A percentile compares a stretch with the other conserved stretches of the same genome.
Conservation (phyloP, 1,284 basidiomycete species). For the Naganishia sp. region DNA sequence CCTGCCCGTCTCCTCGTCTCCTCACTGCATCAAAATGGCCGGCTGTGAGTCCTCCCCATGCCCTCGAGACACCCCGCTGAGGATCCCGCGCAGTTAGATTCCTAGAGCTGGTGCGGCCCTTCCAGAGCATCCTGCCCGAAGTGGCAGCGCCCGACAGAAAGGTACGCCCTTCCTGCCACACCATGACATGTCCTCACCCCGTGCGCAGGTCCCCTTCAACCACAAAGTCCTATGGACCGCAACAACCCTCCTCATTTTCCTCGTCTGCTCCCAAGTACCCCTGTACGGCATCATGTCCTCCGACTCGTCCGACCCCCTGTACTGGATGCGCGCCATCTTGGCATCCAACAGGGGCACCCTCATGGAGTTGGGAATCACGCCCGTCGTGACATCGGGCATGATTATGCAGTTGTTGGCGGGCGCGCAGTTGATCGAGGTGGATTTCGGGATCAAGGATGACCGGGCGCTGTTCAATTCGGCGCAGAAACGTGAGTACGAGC, state of each 20-base stretch:
- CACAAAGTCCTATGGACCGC: slow-evolving; percentile 97
- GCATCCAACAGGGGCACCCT: slow-evolving; percentile 97
- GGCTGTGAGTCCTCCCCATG: slow-evolving; percentile 11
- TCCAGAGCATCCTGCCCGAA: slow-evolving; percentile 89
- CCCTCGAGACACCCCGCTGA: neutral
- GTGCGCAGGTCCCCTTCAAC: slow-evolving; percentile 79
- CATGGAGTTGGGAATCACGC: slow-evolving; percentile 98
- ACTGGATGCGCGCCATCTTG: slow-evolving; percentile 99
- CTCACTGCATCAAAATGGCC: slow-evolving; percentile 8
- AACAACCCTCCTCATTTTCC: slow-evolving; percentile 94
- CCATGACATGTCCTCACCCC: neutral
- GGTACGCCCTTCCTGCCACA: slow-evolving; percentile 55
- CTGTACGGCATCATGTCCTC: slow-evolving; percentile 98
- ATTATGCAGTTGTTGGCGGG: slow-evolving; percentile 99
- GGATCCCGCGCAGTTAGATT: slow-evolving; percentile 70
- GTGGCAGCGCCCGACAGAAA: slow-evolving; percentile 95
- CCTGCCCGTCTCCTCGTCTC: neutral
- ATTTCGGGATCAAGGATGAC: slow-evolving; percentile 96
- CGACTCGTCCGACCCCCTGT: slow-evolving; percentile 95
- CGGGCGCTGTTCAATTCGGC: slow-evolving; percentile 92
- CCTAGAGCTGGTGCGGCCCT: slow-evolving; percentile 91
- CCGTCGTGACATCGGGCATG: slow-evolving; percentile 97
- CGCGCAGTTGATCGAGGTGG: slow-evolving; percentile 95
- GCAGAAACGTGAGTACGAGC: slow-evolving; percentile 76
- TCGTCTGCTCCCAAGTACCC: slow-evolving; percentile 95